These are phyloP conservation scores for Collybia mongolica DNA, from an alignment of 768 basidiomycete species.

Conservation along the genomic window DNA sequence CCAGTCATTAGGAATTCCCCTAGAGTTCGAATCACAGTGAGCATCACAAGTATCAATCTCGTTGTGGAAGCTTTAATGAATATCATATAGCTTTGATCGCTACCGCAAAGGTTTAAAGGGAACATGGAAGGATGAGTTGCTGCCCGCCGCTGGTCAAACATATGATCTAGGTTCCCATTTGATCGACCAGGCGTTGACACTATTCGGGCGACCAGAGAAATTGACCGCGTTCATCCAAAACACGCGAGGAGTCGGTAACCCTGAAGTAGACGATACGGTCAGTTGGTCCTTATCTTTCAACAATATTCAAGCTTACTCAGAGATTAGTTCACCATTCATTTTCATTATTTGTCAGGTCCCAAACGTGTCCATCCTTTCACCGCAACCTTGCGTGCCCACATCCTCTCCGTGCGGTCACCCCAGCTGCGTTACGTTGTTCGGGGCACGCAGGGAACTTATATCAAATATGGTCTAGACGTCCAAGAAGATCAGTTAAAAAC, in stretches of 20 bases:
- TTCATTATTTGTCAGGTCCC: constrained; percentile 46
- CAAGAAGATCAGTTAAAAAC: constrained; percentile 78
- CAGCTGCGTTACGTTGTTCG: constrained; percentile 75
- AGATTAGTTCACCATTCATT: constrained; percentile 47
- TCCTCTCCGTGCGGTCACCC: constrained; percentile 60
- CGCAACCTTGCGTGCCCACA: constrained; percentile 66
- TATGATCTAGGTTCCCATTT: constrained; percentile 83
- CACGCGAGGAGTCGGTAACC: constrained; percentile 60
- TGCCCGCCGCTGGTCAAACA: constrained; percentile 60
- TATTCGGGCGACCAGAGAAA: constrained; percentile 73
- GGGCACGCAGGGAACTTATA: constrained; percentile 69
- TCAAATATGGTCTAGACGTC: constrained; percentile 74
- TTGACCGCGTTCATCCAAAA: constrained; percentile 74
- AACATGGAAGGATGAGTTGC: constrained; percentile 76
- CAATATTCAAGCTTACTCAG: background rate
- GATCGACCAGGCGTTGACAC: constrained; percentile 70
- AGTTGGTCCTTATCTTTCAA: constrained; percentile 16
- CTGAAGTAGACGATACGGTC: constrained; percentile 67
- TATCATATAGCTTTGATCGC: constrained; percentile 61
- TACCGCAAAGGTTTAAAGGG: constrained; percentile 64
- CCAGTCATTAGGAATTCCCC: constrained; percentile 55
- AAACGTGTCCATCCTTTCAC: constrained; percentile 54
- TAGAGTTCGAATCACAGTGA: constrained; percentile 78
- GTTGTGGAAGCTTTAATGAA: too few species aligned
- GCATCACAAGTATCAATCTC: constrained; percentile 13